phyloP scores from a whole-genome alignment of 2,329 filamentous ascomycete species.

The Graphilbum sp. region DNA sequence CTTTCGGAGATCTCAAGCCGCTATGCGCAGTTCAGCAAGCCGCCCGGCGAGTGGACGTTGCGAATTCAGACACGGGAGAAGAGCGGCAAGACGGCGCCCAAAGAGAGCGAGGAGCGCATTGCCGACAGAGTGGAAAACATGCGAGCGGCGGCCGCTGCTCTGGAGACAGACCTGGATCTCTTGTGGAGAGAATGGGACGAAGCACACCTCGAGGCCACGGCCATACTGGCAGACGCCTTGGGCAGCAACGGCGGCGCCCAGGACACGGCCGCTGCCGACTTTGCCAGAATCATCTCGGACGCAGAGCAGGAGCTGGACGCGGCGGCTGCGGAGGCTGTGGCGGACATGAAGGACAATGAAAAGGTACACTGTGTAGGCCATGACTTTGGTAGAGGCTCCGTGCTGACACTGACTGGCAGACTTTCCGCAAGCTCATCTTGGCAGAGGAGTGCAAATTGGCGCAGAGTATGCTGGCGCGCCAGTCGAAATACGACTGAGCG shows the following conservation, averaged over 20 bases:
- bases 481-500: conserved; percentile 11
- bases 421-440: conserved; percentile 8
- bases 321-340: not conserved
- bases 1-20: not conserved
- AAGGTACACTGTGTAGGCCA: conserved; percentile 4
- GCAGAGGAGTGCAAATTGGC: conserved; percentile 11
- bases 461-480: conserved; percentile 8
- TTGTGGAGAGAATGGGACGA: conserved; percentile 17
- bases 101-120: conserved; percentile 6
- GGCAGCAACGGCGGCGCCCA: not conserved
- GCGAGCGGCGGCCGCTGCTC: not conserved
- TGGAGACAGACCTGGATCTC: conserved; percentile 7
- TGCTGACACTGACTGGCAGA: conserved; percentile 1
- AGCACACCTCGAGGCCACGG: conserved; percentile 24
- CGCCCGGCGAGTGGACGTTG: conserved; percentile 5
- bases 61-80: conserved; percentile 5
- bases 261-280: not conserved
- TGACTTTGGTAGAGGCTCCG: not conserved
- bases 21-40: conserved; percentile 3
- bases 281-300: conserved; percentile 3
- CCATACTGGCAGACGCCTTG: conserved; percentile 8
- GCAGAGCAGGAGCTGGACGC: conserved; percentile 4
- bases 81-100: not conserved
- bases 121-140: conserved; percentile 6
- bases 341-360: conserved; percentile 9